Conservation (phyloP, 371 early-diverging fungal species). For the Saksenaea vasiformis region DNA sequence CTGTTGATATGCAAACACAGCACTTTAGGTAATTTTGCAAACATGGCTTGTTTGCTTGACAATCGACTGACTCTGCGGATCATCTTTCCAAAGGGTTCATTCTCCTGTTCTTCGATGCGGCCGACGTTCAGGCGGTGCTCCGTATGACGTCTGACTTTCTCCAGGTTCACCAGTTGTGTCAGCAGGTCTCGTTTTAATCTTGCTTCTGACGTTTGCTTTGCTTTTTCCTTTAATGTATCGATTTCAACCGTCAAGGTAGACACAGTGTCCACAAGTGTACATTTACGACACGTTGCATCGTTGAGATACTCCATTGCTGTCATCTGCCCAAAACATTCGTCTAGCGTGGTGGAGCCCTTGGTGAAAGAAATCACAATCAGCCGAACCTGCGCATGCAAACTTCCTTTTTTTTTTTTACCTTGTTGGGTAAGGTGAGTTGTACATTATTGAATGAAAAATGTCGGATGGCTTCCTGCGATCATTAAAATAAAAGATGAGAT, state of each 20-base stretch:
- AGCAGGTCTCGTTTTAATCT: conserved; percentile 26
- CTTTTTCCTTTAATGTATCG: conserved; percentile 39
- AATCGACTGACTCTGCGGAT: conserved; percentile 21
- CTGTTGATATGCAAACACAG: conserved; percentile 76
- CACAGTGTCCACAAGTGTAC: conserved; percentile 61
- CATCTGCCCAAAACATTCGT: conserved; percentile 64
- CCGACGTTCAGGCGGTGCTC: conserved; percentile 10
- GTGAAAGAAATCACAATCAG: background rate
- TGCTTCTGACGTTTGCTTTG: conserved; percentile 42
- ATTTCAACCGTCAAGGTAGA: conserved; percentile 29
- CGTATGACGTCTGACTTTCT: conserved; percentile 15
- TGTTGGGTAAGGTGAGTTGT: conserved; percentile 63
- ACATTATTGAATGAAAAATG: conserved; percentile 75
- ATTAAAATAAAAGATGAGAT: conserved; percentile 2
- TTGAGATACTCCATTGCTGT: conserved; percentile 68
- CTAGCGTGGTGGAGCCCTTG: conserved; percentile 56
- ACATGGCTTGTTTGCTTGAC: conserved; percentile 63
- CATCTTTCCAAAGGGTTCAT: conserved; percentile 2
- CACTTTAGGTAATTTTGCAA: conserved; percentile 58
- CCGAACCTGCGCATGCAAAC: background rate
- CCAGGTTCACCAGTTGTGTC: conserved; percentile 29
- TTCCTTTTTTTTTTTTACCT: conserved; percentile 27
- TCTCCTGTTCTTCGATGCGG: conserved; percentile 11
- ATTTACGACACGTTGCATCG: conserved; percentile 75
- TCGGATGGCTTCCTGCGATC: conserved; percentile 65